Evolutionary conservation across 768 basidiomycete species (phyloP).

Genomic region (Leucosporidium creatinivorum): DNA sequence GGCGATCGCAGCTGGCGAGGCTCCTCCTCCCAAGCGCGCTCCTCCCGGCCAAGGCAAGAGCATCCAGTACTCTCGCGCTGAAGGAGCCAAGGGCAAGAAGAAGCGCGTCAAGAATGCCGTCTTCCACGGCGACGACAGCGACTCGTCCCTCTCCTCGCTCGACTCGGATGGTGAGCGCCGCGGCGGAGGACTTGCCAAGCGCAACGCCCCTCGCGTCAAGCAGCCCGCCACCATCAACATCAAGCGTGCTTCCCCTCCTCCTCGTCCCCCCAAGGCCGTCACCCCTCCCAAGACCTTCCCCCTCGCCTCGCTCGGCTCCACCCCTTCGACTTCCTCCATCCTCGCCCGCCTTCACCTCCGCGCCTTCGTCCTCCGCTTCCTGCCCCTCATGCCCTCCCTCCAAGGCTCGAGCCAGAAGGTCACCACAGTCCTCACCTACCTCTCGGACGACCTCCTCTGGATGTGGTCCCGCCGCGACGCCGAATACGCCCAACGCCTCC

Average conservation of each 20-base stretch:
- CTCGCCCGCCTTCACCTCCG: background rate
- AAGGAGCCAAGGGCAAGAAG: conserved; percentile 1
- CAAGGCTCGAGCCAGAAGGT: background rate
- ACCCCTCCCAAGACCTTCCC: background rate
- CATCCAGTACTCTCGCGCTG: background rate
- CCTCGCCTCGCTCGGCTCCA: background rate
- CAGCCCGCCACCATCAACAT: background rate
- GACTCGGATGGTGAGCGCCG: conserved; percentile 10
- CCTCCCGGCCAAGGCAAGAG: background rate
- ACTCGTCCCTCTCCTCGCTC: conserved; percentile 13
- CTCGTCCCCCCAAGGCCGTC: background rate
- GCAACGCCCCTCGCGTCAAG: background rate
- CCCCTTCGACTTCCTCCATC: conserved; percentile 5
- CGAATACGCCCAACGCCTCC: conserved; percentile 5
- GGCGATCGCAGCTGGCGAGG: too few relatives aligned
- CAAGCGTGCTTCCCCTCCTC: conserved; percentile 10
- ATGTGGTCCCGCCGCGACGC: conserved; percentile 15
- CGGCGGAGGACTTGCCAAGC: background rate
- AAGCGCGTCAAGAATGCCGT: too few relatives aligned
- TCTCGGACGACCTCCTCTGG: conserved; percentile 18
- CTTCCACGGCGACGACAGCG: background rate
- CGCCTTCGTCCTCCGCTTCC: conserved; percentile 16
- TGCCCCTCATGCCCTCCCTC: too few relatives aligned
- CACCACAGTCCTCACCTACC: conserved; percentile 5
- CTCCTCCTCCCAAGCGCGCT: background rate